phyloP scores from a whole-genome alignment of 2,329 filamentous ascomycete species.

The Xylariaceae sp. region DNA sequence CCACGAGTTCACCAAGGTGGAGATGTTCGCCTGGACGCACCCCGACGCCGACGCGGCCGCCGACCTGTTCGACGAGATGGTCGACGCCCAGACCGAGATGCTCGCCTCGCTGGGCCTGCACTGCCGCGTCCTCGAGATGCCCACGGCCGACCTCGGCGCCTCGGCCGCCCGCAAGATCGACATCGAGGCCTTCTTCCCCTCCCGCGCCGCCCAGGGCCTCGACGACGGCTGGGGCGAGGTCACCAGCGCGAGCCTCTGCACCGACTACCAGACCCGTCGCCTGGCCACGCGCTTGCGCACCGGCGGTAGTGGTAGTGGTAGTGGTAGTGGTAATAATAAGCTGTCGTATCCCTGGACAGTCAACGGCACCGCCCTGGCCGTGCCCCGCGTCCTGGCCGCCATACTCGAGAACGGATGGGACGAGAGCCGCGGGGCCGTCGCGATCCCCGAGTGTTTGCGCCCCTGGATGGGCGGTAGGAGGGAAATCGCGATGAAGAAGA shows the following conservation, averaged over 20 bases:
- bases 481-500: constrained; percentile 47
- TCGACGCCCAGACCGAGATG: constrained; percentile 81
- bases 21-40: constrained; percentile 88
- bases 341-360: constrained; percentile 79
- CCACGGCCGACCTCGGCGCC: constrained; percentile 78
- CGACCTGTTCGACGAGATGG: constrained; percentile 74
- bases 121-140: constrained; percentile 91
- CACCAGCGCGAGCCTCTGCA: constrained; percentile 84
- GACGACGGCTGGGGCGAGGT: constrained; percentile 87
- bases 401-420: constrained; percentile 90
- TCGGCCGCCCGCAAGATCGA: constrained; percentile 83
- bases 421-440: constrained; percentile 59
- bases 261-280: constrained; percentile 85
- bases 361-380: constrained; percentile 89
- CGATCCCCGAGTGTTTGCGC: constrained; percentile 71
- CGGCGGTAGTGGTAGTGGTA: constrained; percentile 16
- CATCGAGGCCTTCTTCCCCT: constrained; percentile 92
- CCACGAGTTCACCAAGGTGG: constrained; percentile 97
- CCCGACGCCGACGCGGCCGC: constrained; percentile 47
- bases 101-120: constrained; percentile 70
- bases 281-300: constrained; percentile 68
- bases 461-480: constrained; percentile 78
- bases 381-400: constrained; percentile 83
- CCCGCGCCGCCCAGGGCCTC: constrained; percentile 45
- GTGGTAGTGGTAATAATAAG: too few species aligned